phyloP scores from a whole-genome alignment of 2,329 filamentous ascomycete genomes.

The Xylaria hypoxylon region DNA sequence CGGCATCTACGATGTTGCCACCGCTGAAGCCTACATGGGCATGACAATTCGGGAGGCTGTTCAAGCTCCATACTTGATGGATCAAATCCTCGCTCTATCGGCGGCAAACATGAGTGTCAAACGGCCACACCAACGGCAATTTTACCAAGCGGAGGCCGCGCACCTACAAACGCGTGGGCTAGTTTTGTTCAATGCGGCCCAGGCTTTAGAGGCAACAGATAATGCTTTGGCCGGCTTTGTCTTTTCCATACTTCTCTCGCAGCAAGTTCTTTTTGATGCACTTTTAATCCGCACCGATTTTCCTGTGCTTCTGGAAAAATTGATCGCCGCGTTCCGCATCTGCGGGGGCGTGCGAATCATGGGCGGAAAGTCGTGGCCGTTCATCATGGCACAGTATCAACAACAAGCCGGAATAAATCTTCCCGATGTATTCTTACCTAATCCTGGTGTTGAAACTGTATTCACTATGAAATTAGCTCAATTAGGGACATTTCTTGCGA shows the following conservation, averaged over 20 bases:
- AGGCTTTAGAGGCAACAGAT: conserved; percentile 25
- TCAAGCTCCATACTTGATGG: conserved; percentile 58
- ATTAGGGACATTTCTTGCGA: conserved; percentile 6
- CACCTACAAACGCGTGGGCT: conserved; percentile 41
- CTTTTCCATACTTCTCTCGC: conserved; percentile 44
- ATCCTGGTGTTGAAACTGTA: conserved; percentile 3
- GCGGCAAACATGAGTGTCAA: conserved; percentile 57
- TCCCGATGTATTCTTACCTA: background rate
- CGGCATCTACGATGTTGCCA: conserved; percentile 31
- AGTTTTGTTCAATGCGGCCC: conserved; percentile 31
- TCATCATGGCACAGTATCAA: conserved; percentile 23
- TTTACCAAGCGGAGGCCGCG: conserved; percentile 41
- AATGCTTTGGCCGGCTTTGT: conserved; percentile 41
- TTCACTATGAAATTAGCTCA: conserved; percentile 20
- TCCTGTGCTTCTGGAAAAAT: conserved; percentile 33
- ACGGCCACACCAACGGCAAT: conserved; percentile 33
- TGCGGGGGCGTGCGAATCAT: conserved; percentile 40
- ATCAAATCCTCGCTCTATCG: conserved; percentile 60
- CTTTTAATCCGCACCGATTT: conserved; percentile 29
- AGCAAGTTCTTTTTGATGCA: conserved; percentile 44
- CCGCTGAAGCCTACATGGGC: conserved; percentile 39
- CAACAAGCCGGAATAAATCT: conserved; percentile 21
- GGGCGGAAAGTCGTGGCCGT: conserved; percentile 24
- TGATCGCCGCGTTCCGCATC: conserved; percentile 37
- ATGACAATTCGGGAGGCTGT: conserved; percentile 45